Conservation (phyloP, 257 asterid species). For the Nicotiana undulata region DNA sequence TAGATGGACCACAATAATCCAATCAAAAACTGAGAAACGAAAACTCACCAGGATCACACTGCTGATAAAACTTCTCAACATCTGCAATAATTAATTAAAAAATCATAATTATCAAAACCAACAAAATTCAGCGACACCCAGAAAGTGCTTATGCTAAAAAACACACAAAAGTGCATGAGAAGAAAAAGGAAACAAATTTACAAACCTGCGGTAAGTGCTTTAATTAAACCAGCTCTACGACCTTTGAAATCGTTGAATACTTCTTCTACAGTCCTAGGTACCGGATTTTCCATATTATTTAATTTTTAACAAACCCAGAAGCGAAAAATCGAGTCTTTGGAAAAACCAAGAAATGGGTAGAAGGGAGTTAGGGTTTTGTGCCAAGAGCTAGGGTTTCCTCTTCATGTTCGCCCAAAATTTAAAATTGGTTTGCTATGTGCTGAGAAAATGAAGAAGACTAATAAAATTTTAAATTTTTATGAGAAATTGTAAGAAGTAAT, state of each 20-base stretch:
- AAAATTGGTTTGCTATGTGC: background rate
- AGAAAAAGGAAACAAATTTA: background rate
- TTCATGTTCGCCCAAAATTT: background rate
- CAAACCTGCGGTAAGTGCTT: conserved; percentile 33
- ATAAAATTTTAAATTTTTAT: background rate
- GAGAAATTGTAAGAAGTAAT: background rate
- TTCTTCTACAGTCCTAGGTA: conserved; percentile 86
- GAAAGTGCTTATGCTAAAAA: background rate
- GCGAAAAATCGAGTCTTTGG: background rate
- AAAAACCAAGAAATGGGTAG: background rate
- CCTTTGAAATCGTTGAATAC: conserved; percentile 64
- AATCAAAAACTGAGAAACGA: background rate
- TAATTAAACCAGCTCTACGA: conserved; percentile 70
- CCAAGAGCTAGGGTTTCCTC: background rate
- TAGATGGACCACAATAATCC: background rate
- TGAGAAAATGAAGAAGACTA: background rate
- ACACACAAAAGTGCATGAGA: background rate
- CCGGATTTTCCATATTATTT: background rate
- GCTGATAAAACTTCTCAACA: conserved; percentile 82
- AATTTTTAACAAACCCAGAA: background rate
- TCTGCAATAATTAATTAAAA: conserved; percentile 29
- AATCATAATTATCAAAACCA: background rate
- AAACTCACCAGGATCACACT: conserved; percentile 86
- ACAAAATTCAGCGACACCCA: background rate
- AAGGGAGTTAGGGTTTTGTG: background rate